A percentile compares a stretch with the other conserved stretches of the same genome.
These are phyloP conservation scores for Rhexocercosporidium sp. DNA, from an alignment of 2,329 filamentous ascomycete species.

Conservation along the genomic window DNA sequence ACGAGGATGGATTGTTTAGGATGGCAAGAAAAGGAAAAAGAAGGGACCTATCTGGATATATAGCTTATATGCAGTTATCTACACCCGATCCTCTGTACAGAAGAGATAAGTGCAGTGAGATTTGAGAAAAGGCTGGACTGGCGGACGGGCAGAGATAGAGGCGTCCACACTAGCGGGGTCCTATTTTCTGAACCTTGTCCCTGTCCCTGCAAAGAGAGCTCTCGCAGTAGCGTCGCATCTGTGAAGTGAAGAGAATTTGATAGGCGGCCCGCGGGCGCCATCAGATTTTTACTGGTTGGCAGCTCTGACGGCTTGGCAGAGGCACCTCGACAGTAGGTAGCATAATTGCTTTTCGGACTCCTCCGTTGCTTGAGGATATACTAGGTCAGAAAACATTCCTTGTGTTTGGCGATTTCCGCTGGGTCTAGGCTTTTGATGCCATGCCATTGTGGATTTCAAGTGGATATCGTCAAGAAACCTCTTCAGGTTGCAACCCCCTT, in stretches of 20 bases:
- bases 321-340: too few relatives aligned
- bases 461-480: not conserved
- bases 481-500: too few relatives aligned
- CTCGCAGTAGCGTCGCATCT: not conserved
- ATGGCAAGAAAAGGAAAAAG: not conserved
- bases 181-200: not conserved
- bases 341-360: not conserved
- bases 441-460: not conserved
- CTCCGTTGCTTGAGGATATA: slow-evolving; percentile 1
- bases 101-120: not conserved
- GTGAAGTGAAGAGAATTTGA: not conserved
- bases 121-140: not conserved
- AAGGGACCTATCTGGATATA: not conserved
- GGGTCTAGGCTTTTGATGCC: not conserved
- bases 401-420: not conserved
- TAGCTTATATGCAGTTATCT: not conserved
- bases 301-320: not conserved
- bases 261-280: slow-evolving; percentile 6
- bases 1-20: not conserved
- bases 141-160: slow-evolving; percentile 6
- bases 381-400: not conserved
- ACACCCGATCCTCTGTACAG: not conserved
- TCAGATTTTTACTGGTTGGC: not conserved
- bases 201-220: not conserved
- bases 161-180: slow-evolving; percentile 7